Evolutionary conservation across 208 protist species (phyloP).

Genomic region (Leishmania amazonensis): DNA sequence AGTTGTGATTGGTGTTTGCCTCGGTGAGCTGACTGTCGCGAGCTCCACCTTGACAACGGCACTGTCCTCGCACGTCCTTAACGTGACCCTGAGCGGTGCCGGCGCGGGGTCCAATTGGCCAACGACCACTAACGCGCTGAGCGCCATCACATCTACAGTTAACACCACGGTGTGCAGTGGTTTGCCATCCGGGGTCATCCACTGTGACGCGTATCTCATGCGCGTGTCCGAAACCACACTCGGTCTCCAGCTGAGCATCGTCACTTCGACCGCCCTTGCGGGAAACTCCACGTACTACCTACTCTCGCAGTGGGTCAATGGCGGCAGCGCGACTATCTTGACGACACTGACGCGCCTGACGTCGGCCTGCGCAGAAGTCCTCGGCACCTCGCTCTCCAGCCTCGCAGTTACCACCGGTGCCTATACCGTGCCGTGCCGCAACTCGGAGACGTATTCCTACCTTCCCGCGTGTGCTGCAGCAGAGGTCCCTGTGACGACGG

Average conservation of each 20-base stretch:
- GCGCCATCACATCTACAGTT: slow-evolving; percentile 14
- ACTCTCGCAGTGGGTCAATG: slow-evolving; percentile 41
- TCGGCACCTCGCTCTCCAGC: slow-evolving; percentile 23
- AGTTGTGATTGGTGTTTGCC: neutral
- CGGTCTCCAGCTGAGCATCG: slow-evolving; percentile 47
- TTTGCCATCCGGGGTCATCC: slow-evolving; percentile 13
- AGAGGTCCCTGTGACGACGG: slow-evolving; percentile 28
- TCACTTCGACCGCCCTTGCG: slow-evolving; percentile 13
- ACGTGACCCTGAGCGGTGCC: slow-evolving; percentile 39
- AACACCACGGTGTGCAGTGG: slow-evolving; percentile 34
- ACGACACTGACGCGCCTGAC: slow-evolving; percentile 8
- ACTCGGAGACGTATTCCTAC: slow-evolving; percentile 39
- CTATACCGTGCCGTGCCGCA: slow-evolving; percentile 52
- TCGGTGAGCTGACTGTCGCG: neutral
- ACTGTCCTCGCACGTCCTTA: slow-evolving; percentile 40
- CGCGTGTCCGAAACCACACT: slow-evolving; percentile 14
- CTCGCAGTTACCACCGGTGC: slow-evolving; percentile 24
- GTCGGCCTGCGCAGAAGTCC: slow-evolving; percentile 11
- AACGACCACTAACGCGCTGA: slow-evolving; percentile 14
- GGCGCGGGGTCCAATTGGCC: slow-evolving; percentile 40
- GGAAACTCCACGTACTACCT: slow-evolving; percentile 28
- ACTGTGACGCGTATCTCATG: slow-evolving; percentile 52
- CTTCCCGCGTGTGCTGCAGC: slow-evolving; percentile 29
- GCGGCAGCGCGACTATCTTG: slow-evolving; percentile 6
- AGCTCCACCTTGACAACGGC: neutral